These are phyloP conservation scores for Nematocida sp. DNA, from an alignment of 371 early-diverging fungal species.

Conservation along the genomic window DNA sequence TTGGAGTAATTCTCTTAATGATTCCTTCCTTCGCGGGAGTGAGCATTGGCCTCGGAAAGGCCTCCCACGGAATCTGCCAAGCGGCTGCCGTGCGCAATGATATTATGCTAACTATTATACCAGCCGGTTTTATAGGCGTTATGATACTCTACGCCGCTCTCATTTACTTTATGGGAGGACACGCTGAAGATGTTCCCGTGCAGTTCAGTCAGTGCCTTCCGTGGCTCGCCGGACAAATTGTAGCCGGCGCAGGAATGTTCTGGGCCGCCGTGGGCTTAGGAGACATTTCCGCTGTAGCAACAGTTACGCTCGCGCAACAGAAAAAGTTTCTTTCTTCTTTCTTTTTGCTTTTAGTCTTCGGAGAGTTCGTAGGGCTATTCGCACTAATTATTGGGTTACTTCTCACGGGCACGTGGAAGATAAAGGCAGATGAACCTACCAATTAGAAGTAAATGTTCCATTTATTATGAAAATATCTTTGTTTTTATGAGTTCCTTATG, in stretches of 20 bases:
- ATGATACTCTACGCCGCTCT: slow-evolving; percentile 63
- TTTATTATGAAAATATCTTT: not conserved
- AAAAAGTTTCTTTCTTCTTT: slow-evolving; percentile 64
- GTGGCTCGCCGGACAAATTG: slow-evolving; percentile 57
- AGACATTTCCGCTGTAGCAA: slow-evolving; percentile 60
- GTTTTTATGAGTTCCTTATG: not conserved
- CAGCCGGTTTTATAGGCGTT: slow-evolving; percentile 65
- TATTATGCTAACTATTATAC: slow-evolving; percentile 61
- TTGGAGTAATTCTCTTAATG: slow-evolving; percentile 32
- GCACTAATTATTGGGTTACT: slow-evolving; percentile 62
- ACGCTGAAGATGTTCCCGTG: slow-evolving; percentile 12
- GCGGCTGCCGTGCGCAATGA: slow-evolving; percentile 60
- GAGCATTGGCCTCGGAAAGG: slow-evolving; percentile 58
- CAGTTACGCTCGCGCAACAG: slow-evolving; percentile 64
- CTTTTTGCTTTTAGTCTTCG: slow-evolving; percentile 66
- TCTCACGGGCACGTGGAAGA: slow-evolving; percentile 22
- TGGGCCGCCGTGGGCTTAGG: slow-evolving; percentile 62
- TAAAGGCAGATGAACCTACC: too few species aligned
- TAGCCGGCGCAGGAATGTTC: slow-evolving; percentile 61
- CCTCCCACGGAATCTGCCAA: slow-evolving; percentile 63
- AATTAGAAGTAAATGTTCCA: too few species aligned
- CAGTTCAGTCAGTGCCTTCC: slow-evolving; percentile 41
- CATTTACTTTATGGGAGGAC: slow-evolving; percentile 58
- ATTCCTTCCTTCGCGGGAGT: slow-evolving; percentile 63
- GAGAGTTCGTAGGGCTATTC: slow-evolving; percentile 65